A percentile compares a stretch with the other conserved stretches of the same genome.
Conservation (phyloP, 2,329 filamentous ascomycete species). For the Orbilia brochopaga region DNA sequence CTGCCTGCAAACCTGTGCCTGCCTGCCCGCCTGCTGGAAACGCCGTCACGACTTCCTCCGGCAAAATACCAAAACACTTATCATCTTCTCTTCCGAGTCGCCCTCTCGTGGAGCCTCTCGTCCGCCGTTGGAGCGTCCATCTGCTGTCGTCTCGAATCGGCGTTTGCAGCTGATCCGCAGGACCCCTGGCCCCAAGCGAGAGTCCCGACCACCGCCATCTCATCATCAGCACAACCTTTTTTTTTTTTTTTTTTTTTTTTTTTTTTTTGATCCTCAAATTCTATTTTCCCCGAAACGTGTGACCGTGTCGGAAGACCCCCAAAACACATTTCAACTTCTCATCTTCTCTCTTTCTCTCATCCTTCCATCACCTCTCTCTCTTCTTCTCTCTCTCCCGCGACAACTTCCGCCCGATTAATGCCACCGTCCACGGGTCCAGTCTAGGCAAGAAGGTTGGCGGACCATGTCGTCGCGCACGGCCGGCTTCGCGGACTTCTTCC, state of each 20-base stretch:
- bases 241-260: slow-evolving; percentile 8
- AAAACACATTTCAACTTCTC: neutral
- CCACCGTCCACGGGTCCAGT: slow-evolving; percentile 29
- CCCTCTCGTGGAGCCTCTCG: no score
- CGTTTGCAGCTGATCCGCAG: neutral
- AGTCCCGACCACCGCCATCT: neutral
- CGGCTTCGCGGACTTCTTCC: slow-evolving; percentile 86
- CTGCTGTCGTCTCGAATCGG: neutral
- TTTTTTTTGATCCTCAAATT: neutral
- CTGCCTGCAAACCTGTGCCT: neutral
- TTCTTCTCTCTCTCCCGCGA: neutral
- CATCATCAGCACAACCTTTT: neutral
- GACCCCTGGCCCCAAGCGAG: neutral
- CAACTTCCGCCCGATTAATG: slow-evolving; percentile 16
- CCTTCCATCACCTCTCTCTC: no score
- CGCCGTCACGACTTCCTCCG: neutral
- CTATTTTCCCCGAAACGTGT: no score
- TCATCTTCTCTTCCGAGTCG: no score
- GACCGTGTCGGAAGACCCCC: neutral
- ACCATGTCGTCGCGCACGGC: slow-evolving; percentile 59
- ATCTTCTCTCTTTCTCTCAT: neutral
- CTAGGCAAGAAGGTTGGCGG: slow-evolving; percentile 53
- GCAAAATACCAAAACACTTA: slow-evolving; percentile 1
- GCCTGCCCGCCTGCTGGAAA: neutral
- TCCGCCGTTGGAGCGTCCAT: no score